phyloP scores from a whole-genome alignment of 1,139 yeast species.

The Candida sp. region DNA sequence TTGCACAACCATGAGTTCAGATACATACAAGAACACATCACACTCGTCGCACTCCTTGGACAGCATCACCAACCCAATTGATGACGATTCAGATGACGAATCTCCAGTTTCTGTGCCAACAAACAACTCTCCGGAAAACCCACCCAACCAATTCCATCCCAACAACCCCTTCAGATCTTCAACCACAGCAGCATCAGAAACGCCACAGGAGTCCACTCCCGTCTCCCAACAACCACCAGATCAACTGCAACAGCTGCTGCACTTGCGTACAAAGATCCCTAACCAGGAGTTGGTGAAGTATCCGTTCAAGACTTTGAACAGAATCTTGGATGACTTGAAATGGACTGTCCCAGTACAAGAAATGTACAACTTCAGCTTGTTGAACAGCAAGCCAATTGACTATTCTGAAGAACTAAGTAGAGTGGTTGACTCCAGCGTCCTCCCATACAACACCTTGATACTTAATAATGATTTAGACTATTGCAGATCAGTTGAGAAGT shows the following conservation, averaged over 20 bases:
- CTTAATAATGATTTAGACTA: slow-evolving; percentile 38
- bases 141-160: slow-evolving; percentile 4
- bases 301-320: slow-evolving; percentile 66
- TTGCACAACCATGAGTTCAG: not conserved
- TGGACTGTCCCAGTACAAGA: slow-evolving; percentile 38
- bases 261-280: slow-evolving; percentile 14
- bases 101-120: slow-evolving; percentile 8
- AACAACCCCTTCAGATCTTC: slow-evolving; percentile 12
- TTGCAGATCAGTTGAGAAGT: slow-evolving; percentile 32
- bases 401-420: slow-evolving; percentile 36
- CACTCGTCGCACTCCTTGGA: not conserved
- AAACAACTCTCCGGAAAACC: slow-evolving; percentile 4
- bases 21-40: not conserved
- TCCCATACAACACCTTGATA: slow-evolving; percentile 25
- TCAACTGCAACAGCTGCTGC: not conserved
- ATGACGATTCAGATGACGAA: slow-evolving; percentile 6
- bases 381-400: slow-evolving; percentile 35
- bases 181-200: not conserved
- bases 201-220: not conserved
- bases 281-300: slow-evolving; percentile 16
- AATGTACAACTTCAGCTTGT: slow-evolving; percentile 25
- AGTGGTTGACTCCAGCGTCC: slow-evolving; percentile 12
- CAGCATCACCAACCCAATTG: not conserved
- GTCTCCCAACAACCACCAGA: not conserved
- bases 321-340: slow-evolving; percentile 67